These are phyloP conservation scores for Fusarium sp. DNA, from an alignment of 2,329 filamentous ascomycete genomes.

Conservation along the genomic window DNA sequence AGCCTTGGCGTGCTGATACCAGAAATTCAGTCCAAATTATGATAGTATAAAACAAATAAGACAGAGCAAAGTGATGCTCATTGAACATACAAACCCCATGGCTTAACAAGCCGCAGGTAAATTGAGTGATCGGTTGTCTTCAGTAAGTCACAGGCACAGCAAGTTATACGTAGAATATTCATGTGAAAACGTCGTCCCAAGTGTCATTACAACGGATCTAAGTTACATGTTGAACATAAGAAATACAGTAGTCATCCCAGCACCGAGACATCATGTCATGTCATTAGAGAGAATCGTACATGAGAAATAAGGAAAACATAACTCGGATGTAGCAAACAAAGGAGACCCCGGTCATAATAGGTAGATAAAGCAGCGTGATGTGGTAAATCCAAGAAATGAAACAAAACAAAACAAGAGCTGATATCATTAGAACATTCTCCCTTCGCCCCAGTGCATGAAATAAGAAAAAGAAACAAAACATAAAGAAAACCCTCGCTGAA, in stretches of 20 bases:
- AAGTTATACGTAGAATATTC: neutral
- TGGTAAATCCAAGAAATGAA: neutral
- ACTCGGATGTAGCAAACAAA: neutral
- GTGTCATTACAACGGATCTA: constrained; percentile 41
- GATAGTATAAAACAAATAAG: neutral
- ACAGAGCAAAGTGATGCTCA: neutral
- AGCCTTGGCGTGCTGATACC: neutral
- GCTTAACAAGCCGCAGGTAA: neutral
- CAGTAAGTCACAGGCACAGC: neutral
- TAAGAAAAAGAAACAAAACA: constrained; percentile 22
- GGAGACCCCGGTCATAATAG: constrained; percentile 13
- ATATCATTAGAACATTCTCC: constrained; percentile 28
- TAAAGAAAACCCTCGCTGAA: constrained; percentile 23
- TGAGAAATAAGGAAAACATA: neutral
- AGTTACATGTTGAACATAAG: constrained; percentile 21
- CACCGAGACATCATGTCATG: constrained; percentile 19
- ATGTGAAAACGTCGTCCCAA: constrained; percentile 11
- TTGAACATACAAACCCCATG: neutral
- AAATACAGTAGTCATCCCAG: constrained; percentile 12
- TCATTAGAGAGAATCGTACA: constrained; percentile 6
- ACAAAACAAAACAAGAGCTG: constrained; percentile 30
- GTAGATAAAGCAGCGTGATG: constrained; percentile 3
- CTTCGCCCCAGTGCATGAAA: constrained; percentile 5
- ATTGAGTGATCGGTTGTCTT: neutral
- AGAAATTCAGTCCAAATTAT: neutral